Evolutionary conservation across 129 eudicot genomes (phyloP), one percentile per base, ranked within the genome.

Genomic region (Saposhnikovia divaricata): DNA sequence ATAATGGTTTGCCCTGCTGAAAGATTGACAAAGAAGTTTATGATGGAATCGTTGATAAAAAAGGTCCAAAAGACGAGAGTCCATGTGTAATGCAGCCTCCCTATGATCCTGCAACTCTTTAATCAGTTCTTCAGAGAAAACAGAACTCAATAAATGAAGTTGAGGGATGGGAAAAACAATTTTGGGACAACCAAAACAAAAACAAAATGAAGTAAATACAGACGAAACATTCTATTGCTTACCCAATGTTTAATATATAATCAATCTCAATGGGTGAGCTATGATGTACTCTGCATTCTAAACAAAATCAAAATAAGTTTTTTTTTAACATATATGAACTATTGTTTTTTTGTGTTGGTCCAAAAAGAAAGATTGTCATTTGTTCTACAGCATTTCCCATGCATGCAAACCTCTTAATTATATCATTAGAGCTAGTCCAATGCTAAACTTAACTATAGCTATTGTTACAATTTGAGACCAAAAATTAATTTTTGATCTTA

Each of bases 21-120:
- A 55, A 90, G 88, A 31, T 15, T 65, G 2, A 80, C 68, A 79
- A 86, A 78, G 85, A 80, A 78, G 74, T 89, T 86, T 39, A 82
- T 84, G 89, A 37, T 63, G 76, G 87, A 86, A 14, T 89, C 92
- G 3, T 15, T 82, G 80, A 85, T 75, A 48, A 82, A n/a, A n/a
- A 48, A 44, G 81, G 88, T 46, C 92, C 89, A 11, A 45, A 76
- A 40, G 76, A 75, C 34, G 53, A 78, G 15, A 68, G 53, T 75
- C 90, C 93, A 5, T 89, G 93, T 74, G 47, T 80, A 21, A 63
- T 89, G 89, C 89, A 88, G 51, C 90, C 93, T 63, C 90, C 93
- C 21, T 89, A 68, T 81, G 81, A 77, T 48, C 82, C 76, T 59
- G 69, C 76, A 13, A 51, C 80, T 46, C 83, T 82, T 44, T 82